Evolutionary conservation across 352 stramenopile genomes (phyloP), one percentile per base, ranked within the genome.

Genomic region (Phytophthora sansomeana): DNA sequence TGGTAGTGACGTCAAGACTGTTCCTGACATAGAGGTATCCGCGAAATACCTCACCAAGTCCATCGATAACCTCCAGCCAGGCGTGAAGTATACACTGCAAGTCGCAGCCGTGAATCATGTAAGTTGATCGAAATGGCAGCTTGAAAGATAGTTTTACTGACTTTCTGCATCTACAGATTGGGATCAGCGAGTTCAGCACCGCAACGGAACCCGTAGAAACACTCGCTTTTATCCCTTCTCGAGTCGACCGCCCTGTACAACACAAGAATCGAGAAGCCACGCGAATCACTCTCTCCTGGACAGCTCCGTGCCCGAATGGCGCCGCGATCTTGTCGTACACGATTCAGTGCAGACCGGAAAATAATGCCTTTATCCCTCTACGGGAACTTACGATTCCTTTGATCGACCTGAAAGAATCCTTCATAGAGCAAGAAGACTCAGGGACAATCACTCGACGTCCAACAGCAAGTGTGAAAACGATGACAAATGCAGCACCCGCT

Each of bases 341-440:
- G 3, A 57, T 93, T n/a, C 75, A 77, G 8, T 89, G 81, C 24
- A 30, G 78, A 8, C 83, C 85, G 1, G 85, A 93, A 46, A 88
- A 90, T 17, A 63, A 21, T 16, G 51, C 56, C 0, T 78, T 82
- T 21, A 74, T 87, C 2, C 71, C 78, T 0, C 36, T 73, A 4
- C 58, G 74, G 4, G 63, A 87, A 54, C 5, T 80, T 7, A 70
- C 36, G 0, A 53, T 93, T 16, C 46, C 59, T 9, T 51, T 81
- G 0, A 54, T 59, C 0, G 53, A 83, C 6, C 46, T 89, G 5
- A 50, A 72, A 38, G 51, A 52, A 21, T 42, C 50, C 0, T 17
- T 32, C 36, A 13, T 39, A 42, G 13, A n/a, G 19, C 16, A 43
- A 43, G 16, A 46, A 7, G 36, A 51, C 35, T 6, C 21, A 16